Percentiles rank a stretch among this genome's conserved stretches.
These are phyloP conservation scores for Fusarium sp. DNA, from an alignment of 2,329 filamentous ascomycete genomes.

Conservation along the genomic window DNA sequence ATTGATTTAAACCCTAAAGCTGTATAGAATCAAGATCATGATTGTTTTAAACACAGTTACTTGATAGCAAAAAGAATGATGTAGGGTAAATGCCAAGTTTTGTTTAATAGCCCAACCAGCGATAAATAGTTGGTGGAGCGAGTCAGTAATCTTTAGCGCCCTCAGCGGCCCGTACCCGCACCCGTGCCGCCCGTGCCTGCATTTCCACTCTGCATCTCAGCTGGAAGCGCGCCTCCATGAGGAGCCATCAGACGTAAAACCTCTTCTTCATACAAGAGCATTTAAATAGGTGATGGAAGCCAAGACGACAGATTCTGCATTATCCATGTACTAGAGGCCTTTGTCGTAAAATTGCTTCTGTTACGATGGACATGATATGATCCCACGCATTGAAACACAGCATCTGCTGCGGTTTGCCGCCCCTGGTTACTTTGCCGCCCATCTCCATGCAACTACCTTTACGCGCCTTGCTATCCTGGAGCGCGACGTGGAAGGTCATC, in stretches of 20 bases:
- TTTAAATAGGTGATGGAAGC: neutral
- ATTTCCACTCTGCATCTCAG: neutral
- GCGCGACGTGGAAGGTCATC: no score
- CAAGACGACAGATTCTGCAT: neutral
- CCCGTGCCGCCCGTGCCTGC: neutral
- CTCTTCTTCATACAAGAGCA: neutral
- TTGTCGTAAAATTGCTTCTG: neutral
- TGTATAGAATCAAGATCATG: neutral
- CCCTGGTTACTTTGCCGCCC: conserved; percentile 15
- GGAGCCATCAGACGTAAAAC: no score
- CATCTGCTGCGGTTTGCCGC: conserved; percentile 1
- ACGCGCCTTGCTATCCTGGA: no score
- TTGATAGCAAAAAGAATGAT: neutral
- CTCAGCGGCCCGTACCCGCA: conserved; percentile 32
- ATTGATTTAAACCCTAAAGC: neutral
- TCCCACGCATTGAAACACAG: neutral
- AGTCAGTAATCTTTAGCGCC: conserved; percentile 17
- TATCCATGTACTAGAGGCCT: neutral
- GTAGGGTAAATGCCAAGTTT: conserved; percentile 1
- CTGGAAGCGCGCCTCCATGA: neutral
- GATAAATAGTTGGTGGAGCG: conserved; percentile 1
- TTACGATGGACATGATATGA: neutral
- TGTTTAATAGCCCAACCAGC: neutral
- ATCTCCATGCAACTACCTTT: neutral
- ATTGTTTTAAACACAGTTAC: neutral